Conservation (phyloP, 331 rosid species). For the Quercus phellos region DNA sequence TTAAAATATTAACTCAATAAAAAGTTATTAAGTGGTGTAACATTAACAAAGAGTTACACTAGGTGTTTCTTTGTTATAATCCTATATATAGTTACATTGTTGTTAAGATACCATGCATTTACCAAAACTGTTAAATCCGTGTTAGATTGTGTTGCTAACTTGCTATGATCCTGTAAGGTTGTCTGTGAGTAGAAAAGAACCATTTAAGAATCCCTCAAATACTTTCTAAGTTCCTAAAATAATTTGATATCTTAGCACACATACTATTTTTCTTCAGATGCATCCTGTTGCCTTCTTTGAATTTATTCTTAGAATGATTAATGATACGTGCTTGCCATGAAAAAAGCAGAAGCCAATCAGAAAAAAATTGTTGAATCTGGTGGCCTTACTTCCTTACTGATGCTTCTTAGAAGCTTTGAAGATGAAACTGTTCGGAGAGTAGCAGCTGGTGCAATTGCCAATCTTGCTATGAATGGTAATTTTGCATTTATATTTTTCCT, state of each 20-base stretch:
- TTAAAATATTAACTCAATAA: too few relatives aligned
- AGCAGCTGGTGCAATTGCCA: slow-evolving; percentile 98
- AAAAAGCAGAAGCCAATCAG: slow-evolving; percentile 78
- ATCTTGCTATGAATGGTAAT: slow-evolving; percentile 96
- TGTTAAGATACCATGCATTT: too few relatives aligned
- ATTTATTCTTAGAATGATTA: slow-evolving; percentile 11
- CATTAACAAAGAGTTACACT: too few relatives aligned
- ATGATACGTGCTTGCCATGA: slow-evolving; percentile 9
- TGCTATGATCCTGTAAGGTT: background rate
- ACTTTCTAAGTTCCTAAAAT: background rate
- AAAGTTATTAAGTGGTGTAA: too few relatives aligned
- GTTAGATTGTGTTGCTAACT: background rate
- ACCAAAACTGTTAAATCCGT: background rate
- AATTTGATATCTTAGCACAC: background rate
- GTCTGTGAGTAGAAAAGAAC: background rate
- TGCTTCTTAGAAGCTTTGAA: slow-evolving; percentile 93
- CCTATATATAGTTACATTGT: too few relatives aligned
- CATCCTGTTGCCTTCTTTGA: background rate
- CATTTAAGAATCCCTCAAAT: background rate
- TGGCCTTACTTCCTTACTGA: slow-evolving; percentile 84
- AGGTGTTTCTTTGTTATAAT: too few relatives aligned
- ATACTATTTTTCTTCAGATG: background rate
- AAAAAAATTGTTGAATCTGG: slow-evolving; percentile 94
- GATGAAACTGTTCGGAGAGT: slow-evolving; percentile 94
- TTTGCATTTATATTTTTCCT: background rate